A percentile compares a stretch with the other conserved stretches of the same genome.
These are phyloP conservation scores for Nicotiana attenuata DNA, from an alignment of 257 asterid species.

Conservation along the genomic window DNA sequence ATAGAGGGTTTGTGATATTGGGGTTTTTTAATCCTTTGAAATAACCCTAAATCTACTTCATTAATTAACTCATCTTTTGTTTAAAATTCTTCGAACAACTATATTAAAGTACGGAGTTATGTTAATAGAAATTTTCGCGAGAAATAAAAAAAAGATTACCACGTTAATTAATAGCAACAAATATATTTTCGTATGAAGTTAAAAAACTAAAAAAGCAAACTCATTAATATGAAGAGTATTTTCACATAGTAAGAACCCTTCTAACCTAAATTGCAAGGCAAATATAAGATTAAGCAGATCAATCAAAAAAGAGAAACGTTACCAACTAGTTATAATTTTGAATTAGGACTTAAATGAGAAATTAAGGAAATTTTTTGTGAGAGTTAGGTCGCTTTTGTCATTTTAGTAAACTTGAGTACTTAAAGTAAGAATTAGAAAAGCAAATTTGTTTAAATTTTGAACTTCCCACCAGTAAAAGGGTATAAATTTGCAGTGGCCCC, in stretches of 20 bases:
- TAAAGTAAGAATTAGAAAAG: neutral
- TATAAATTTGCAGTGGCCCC: neutral
- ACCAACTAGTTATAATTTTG: neutral
- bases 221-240: neutral
- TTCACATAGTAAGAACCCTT: neutral
- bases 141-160: too few relatives aligned
- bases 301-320: neutral
- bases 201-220: neutral
- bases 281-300: neutral
- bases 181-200: neutral
- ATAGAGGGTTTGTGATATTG: neutral
- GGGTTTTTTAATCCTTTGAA: neutral
- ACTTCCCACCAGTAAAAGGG: neutral
- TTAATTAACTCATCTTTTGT: neutral
- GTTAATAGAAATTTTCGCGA: neutral
- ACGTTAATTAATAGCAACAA: too few relatives aligned
- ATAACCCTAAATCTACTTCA: neutral
- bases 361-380: neutral
- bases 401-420: neutral
- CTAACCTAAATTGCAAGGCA: neutral
- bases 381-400: neutral
- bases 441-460: neutral
- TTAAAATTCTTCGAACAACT: neutral
- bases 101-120: neutral
- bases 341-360: neutral